phyloP scores from a whole-genome alignment of 345 rosid genomes.

The Heritiera littoralis region DNA sequence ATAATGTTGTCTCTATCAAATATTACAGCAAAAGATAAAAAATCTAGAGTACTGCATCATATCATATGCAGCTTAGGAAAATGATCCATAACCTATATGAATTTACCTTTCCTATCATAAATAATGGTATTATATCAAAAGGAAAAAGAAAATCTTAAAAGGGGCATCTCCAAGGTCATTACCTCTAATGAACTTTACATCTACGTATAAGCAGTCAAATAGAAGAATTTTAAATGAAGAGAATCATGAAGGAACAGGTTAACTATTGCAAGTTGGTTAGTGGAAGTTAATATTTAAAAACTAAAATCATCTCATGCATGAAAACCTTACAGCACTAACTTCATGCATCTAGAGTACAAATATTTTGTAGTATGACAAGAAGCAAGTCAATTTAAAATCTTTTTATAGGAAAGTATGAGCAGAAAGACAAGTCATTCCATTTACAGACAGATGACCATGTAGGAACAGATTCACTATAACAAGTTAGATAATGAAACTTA shows the following conservation, averaged over 20 bases:
- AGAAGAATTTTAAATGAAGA: no score
- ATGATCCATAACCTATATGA: not conserved
- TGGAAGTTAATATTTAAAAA: not conserved
- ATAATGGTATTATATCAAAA: no score
- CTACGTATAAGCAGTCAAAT: no score
- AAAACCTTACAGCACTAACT: no score
- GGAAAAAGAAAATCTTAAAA: not conserved
- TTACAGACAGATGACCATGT: not conserved
- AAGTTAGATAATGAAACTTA: not conserved
- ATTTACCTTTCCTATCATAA: not conserved
- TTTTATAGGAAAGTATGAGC: not conserved
- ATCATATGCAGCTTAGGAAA: not conserved
- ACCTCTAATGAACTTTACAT: not conserved
- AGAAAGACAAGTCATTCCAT: not conserved
- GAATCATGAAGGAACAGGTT: not conserved
- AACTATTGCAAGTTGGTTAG: not conserved
- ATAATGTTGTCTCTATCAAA: not conserved
- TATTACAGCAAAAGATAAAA: not conserved
- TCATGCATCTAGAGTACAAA: not conserved
- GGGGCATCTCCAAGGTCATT: not conserved
- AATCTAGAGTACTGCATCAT: not conserved
- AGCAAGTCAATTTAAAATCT: not conserved
- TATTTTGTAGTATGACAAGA: not conserved
- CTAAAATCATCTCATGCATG: not conserved
- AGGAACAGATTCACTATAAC: not conserved